Conservation (phyloP, 2,329 filamentous ascomycete species). For the Diaporthe citri region DNA sequence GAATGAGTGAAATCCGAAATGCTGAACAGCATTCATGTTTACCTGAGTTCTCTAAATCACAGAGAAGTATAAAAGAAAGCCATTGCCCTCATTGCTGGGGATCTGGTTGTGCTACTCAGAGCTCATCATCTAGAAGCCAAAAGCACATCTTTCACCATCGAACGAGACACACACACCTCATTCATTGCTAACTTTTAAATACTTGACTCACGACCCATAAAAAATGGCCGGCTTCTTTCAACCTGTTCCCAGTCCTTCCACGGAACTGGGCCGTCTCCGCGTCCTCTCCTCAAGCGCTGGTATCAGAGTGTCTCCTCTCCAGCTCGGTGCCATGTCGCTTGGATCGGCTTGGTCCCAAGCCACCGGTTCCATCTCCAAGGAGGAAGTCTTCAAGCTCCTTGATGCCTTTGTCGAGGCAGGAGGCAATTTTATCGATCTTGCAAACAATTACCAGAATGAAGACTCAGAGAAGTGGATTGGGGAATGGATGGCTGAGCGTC, state of each 20-base stretch:
- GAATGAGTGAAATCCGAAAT: background rate
- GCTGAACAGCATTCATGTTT: background rate
- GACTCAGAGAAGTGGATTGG: conserved; percentile 77
- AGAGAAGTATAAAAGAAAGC: background rate
- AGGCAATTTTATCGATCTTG: conserved; percentile 78
- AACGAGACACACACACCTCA: no score
- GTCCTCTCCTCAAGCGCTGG: conserved; percentile 74
- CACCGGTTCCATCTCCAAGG: conserved; percentile 69
- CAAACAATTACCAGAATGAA: conserved; percentile 75
- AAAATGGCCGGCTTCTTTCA: conserved; percentile 11
- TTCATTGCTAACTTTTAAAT: background rate
- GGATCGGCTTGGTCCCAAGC: conserved; percentile 31
- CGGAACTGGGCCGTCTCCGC: conserved; percentile 73
- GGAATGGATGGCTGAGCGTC: conserved; percentile 75
- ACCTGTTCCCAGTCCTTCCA: conserved; percentile 50
- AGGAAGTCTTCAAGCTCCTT: conserved; percentile 72
- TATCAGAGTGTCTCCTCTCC: conserved; percentile 75
- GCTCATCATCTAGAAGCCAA: background rate
- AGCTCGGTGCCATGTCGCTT: conserved; percentile 57
- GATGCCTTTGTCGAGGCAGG: conserved; percentile 73
- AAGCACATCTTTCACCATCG: background rate
- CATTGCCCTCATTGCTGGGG: background rate
- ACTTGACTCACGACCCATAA: background rate
- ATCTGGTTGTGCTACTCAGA: background rate
- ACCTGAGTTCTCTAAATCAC: background rate